Evolutionary conservation across 1,284 basidiomycete species (phyloP), one percentile per base, ranked within the genome.

Genomic region (Cystobasidium sp.): DNA sequence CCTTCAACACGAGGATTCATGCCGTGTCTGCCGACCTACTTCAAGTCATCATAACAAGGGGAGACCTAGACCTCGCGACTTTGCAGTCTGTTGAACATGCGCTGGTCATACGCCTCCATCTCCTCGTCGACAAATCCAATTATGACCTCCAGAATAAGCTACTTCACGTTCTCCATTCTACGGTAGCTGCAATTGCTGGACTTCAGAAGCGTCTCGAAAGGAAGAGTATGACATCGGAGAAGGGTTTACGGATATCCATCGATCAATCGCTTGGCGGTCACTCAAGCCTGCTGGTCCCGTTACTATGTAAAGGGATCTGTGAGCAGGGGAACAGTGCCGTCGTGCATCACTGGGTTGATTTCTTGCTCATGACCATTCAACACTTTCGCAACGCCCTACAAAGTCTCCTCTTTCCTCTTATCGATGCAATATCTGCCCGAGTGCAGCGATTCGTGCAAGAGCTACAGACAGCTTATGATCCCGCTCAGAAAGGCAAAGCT

Each of bases 311-410:
- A 79, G 96, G 92, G 0, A 88, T 98, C 53, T 85, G 89, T 5
- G 82, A 85, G 5, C 84, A 86, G 6, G 84, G 86, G 24, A 96
- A 95, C 82, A 88, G 89, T 22, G 86, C 91, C 0, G 86, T 95
- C 24, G 83, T 97, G 14, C 93, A 96, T 80, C 92, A 97, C 80
- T 99, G 96, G 96, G 86, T 97, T 24, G 96, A 98, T 82, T 98
- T 99, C 81, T 86, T 97, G 72, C 86, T 97, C 68, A 93, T 93
- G 89, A 91, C 92, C 0, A 84, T 95, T 8, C 89, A 92, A 0
- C 89, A 92, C 78, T 91, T 93, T 79, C 90, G 91, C 75, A 88
- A 88, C 55, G 84, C 87, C 24, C 84, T 92, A 7, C 87, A 88
- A 53, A 83, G 85, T 16, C 86, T 91, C 51, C 85, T 97, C n/a